phyloP scores from a whole-genome alignment of 345 rosid species.

The Citrus hindsii region DNA sequence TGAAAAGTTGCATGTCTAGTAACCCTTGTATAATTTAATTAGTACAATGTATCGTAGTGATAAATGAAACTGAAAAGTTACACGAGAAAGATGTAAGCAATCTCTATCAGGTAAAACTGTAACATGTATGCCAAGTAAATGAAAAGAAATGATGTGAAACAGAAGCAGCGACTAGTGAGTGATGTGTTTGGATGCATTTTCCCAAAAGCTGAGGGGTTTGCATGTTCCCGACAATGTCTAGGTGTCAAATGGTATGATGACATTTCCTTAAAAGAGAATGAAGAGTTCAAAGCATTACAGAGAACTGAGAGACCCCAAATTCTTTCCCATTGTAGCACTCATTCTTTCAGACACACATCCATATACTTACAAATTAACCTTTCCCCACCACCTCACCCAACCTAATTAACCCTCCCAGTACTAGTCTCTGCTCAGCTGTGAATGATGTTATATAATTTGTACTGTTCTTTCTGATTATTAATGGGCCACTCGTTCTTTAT shows the following conservation, averaged over 20 bases:
- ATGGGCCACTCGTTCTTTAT: background rate
- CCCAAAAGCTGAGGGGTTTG: slow-evolving; percentile 65
- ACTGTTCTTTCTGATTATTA: too few species aligned
- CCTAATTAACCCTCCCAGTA: background rate
- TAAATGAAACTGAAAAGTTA: slow-evolving; percentile 15
- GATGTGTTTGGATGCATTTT: slow-evolving; percentile 30
- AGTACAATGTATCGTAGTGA: background rate
- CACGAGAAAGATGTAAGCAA: slow-evolving; percentile 2
- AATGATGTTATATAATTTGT: too few species aligned
- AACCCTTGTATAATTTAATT: background rate
- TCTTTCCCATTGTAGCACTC: slow-evolving; percentile 35
- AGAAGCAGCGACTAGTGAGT: background rate
- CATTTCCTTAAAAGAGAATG: slow-evolving; percentile 54
- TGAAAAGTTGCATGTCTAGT: slow-evolving; percentile 7
- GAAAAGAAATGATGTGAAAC: background rate
- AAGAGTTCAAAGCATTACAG: slow-evolving; percentile 48
- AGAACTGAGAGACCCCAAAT: slow-evolving; percentile 33
- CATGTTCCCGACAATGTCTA: slow-evolving; percentile 85
- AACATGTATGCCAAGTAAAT: slow-evolving; percentile 2
- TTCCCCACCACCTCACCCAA: background rate
- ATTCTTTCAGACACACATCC: slow-evolving; percentile 20
- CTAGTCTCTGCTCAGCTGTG: too few species aligned
- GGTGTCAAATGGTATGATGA: slow-evolving; percentile 67
- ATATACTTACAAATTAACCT: slow-evolving; percentile 18
- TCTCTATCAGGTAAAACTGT: background rate